Base-by-base conservation (phyloP, 495 filamentous ascomycete species). In the Lasiosphaeria hispida region DNA sequence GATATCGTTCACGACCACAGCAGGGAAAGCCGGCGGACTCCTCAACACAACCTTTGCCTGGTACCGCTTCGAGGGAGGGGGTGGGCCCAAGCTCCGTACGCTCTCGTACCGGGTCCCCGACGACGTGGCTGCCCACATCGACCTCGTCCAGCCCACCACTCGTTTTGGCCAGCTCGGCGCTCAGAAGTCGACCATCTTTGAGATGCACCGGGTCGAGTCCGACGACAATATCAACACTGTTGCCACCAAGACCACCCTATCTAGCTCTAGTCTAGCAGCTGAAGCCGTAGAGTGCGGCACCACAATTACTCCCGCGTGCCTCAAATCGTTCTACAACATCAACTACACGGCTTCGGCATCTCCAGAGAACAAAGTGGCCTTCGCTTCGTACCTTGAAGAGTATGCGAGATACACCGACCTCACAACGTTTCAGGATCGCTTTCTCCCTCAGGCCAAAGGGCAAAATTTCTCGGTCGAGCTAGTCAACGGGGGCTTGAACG, bases 111-210 rank as follows among this genome's bases (percentile, higher is more conserved):
- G 83, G 10, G 75, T 90, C 4, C 87, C 87, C 0, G 76, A 82
- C 50, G 66, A 76, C 6, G 65, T 90, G 5, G 80, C 81, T 54
- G 68, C 69, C 30, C 82, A 86, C 61, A 79, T 90, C 57, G 80
- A 84, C 49, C 77, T 82, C 6, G 80, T 88, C 42, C 85, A 88
- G 68, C 85, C 85, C n/a, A 87, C 85, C 4, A 88, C 80, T 38
- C 85, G 83, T 6, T 88, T 89, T 40, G 67, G 70, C 53, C 59
- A 65, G 41, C 58, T 69, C 19, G 64, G 58, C 13, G 60, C 69
- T 30, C 63, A 64, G 43, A 57, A 50, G 55, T 67, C 64, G 11
- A 63, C 63, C 39, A 63, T 69, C 59, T 70, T 69, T 18, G 69
- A 68, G 11, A 58, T 61, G 56, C 58, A 58, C 55, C 53, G 42